A percentile compares a stretch with the other conserved stretches of the same genome.
Evolutionary conservation across 768 basidiomycete genomes (phyloP).

Genomic region (Leccinellum rugosiceps): DNA sequence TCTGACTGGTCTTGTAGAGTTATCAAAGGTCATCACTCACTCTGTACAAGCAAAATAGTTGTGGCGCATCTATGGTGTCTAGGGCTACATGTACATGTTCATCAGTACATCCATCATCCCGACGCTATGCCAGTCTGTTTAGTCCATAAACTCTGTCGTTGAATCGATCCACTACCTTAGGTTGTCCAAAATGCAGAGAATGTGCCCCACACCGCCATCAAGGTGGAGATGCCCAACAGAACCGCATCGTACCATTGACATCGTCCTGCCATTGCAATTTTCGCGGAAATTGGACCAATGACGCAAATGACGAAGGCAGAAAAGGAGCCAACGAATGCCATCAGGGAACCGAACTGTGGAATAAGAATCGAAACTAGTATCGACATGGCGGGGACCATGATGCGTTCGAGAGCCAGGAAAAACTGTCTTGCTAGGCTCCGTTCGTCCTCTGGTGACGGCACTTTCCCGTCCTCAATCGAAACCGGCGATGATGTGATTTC

Average conservation of each 20-base stretch:
- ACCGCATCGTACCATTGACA: slow-evolving; percentile 51
- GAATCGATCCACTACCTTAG: slow-evolving; percentile 2
- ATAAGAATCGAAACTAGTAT: slow-evolving; percentile 70
- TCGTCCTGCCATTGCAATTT: slow-evolving; percentile 52
- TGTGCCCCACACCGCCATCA: slow-evolving; percentile 82
- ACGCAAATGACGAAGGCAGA: slow-evolving; percentile 75
- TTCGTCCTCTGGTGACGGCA: slow-evolving; percentile 7
- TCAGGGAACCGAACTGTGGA: slow-evolving; percentile 77
- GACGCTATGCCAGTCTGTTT: background rate
- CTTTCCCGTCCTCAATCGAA: slow-evolving; percentile 28
- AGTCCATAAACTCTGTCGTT: background rate
- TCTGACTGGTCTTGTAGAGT: slow-evolving; percentile 44
- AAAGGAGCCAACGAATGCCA: slow-evolving; percentile 92
- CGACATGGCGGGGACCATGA: slow-evolving; percentile 54
- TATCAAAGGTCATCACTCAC: slow-evolving; percentile 74
- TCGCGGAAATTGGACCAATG: slow-evolving; percentile 73
- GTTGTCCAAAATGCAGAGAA: slow-evolving; percentile 53
- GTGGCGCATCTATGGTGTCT: slow-evolving; percentile 1
- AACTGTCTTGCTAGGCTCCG: slow-evolving; percentile 32
- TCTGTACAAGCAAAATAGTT: slow-evolving; percentile 51
- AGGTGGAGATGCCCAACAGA: slow-evolving; percentile 47
- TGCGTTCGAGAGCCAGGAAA: slow-evolving; percentile 52
- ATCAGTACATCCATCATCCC: background rate
- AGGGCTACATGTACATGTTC: background rate
- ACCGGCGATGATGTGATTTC: slow-evolving; percentile 32